phyloP scores from a whole-genome alignment of 306 rosid genomes.

The Castanospermum australe region DNA sequence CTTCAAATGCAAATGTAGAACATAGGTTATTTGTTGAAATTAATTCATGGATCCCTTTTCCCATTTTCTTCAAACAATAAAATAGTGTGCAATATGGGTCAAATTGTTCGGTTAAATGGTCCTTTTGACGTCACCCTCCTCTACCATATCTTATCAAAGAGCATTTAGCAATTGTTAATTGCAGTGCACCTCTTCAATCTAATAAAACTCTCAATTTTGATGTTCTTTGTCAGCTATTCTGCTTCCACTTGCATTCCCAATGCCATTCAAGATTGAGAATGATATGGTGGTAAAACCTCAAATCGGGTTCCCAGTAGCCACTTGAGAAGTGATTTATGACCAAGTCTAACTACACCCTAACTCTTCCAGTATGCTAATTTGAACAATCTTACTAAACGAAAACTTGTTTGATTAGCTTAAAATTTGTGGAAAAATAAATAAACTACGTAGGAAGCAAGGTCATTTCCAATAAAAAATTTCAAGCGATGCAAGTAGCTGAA shows the following conservation, averaged over 20 bases:
- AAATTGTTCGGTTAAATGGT: background rate
- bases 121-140: background rate
- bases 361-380: background rate
- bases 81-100: background rate
- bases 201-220: background rate
- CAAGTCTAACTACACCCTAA: too few relatives aligned
- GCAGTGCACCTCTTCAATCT: background rate
- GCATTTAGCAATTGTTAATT: background rate
- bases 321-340: too few relatives aligned
- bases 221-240: background rate
- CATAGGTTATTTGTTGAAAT: background rate
- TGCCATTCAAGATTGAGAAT: too few relatives aligned
- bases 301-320: too few relatives aligned
- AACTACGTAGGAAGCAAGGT: background rate
- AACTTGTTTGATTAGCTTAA: background rate
- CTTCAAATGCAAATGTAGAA: background rate
- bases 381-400: background rate
- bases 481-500: background rate
- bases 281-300: too few relatives aligned
- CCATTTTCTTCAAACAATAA: background rate
- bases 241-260: too few relatives aligned
- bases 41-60: background rate
- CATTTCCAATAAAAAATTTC: background rate
- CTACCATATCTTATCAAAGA: background rate
- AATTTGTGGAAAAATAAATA: background rate